Conservation (phyloP, 2,329 filamentous ascomycete species). For the Fusarium duplospermum region DNA sequence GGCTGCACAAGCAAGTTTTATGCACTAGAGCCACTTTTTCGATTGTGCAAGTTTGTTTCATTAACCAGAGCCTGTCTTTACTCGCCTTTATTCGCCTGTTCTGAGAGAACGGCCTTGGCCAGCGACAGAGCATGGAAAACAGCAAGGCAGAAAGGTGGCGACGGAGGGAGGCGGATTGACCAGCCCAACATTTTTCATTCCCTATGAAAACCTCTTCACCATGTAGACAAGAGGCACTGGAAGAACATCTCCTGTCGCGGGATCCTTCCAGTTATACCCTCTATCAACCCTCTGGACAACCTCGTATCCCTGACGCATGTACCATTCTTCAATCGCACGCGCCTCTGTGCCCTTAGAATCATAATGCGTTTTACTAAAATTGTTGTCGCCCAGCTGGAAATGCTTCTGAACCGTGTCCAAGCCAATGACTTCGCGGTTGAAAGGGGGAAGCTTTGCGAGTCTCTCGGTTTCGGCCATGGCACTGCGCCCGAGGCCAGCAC, state of each 20-base stretch:
- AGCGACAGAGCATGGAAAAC: neutral
- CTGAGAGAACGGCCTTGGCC: neutral
- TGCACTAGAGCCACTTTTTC: neutral
- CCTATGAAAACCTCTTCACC: neutral
- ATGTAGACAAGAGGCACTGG: neutral
- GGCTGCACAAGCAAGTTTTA: neutral
- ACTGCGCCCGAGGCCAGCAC: neutral
- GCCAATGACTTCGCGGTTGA: neutral
- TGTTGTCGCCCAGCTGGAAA: neutral
- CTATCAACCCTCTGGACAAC: neutral
- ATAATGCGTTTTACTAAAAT: rapidly evolving
- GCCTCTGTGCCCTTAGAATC: neutral
- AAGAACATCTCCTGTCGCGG: neutral
- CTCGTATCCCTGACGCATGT: neutral
- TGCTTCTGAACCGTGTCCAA: neutral
- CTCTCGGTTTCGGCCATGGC: neutral
- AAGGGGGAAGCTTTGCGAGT: neutral
- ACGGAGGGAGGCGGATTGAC: neutral
- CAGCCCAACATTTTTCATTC: neutral
- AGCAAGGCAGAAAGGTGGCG: neutral
- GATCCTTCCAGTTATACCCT: neutral
- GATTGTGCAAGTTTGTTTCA: neutral
- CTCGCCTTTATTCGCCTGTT: neutral
- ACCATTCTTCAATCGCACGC: neutral
- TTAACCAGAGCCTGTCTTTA: neutral